Evolutionary conservation across 1,284 basidiomycete species (phyloP), one percentile per base, ranked within the genome.

Genomic region (Cryptococcus sp.): DNA sequence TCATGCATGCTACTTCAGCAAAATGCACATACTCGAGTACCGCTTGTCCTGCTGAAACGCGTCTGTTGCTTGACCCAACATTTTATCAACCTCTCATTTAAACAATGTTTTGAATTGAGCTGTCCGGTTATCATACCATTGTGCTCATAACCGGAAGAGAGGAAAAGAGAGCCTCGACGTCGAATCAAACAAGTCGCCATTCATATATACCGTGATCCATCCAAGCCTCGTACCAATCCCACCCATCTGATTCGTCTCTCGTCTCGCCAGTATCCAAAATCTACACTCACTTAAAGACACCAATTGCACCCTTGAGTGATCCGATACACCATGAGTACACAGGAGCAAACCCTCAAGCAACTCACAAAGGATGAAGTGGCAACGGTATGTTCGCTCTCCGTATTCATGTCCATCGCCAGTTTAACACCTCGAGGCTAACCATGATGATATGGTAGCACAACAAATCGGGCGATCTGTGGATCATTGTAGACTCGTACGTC

Each of bases 401-500:
- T 34, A 8, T 13, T 16, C 23, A 11, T 5, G 15, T 16, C n/a
- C 19, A 38, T 20, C 43, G 29, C 34, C 50, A 19, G 0, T 29
- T n/a, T 13, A 20, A 22, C 29, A 16, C n/a, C 3, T 22, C 20
- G 3, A 13, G 6, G 5, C 29, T 23, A 41, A 19, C 22, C 5
- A 41, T 15, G 16, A 50, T 34, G 34, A 26, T 41, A 20, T 63
- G n/a, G n/a, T n/a, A 91, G 88, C 89, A 91, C 78, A 88, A 89
- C 81, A 86, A 84, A 71, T 82, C 84, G 63, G 88, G 85, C 37
- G 85, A 90, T 74, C 74, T 91, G 62, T 93, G 90, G 89, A 79
- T 92, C 64, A 83, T 91, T 61, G 83, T 94, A 66, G 91, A 93
- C 75, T 83, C 86, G 20, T 87, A 86, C 69, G 89, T 93, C 29